Base-by-base conservation (phyloP, 306 rosid species). In the Prunus mume region DNA sequence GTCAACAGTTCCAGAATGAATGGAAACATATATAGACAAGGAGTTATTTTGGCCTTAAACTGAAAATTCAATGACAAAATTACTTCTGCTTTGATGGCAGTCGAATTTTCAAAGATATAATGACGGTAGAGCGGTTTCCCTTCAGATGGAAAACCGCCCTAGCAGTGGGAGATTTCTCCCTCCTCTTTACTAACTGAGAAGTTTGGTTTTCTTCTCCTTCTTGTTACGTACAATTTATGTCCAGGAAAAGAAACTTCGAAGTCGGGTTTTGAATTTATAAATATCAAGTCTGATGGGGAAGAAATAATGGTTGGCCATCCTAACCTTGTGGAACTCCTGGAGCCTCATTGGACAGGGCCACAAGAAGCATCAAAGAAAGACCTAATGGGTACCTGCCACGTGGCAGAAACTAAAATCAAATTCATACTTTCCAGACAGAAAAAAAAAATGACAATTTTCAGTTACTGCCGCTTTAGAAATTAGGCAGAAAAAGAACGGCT, bases 81-180 rank as follows among this genome's bases (percentile, higher is more conserved):
- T 25, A 60, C 65, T 60, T 15, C 30, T 17, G 12, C 19, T 60
- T 25, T 62, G 45, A 28, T 62, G 67, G 45, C 19, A 28, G 12
- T 63, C 68, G 9, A 60, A 11, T 60, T 60, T 25, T 27, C 18
- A 25, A 25, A 25, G 3, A 12, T 20, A 11, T 19, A 65, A 65
- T 4, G 75, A 55, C 13, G 25, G 14, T 64, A 63, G 86, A 89
- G 89, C 89, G 86, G 88, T 79, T 80, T 86, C 81, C 93, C 79
- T 7, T 0, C 8, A 27, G 12, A 50, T 41, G 86, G 87, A 86
- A 86, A 86, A 83, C 89, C 89, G 90, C 90, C 57, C 90, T 76
- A 49, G 15, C 17, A 56, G 69, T 18, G 11, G 30, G 67, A 72
- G 19, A 18, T 55, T 68, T 75, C 69, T 38, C 62, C 46, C 52